Conservation (phyloP, 441 rosid species). For the Populus hybrid region DNA sequence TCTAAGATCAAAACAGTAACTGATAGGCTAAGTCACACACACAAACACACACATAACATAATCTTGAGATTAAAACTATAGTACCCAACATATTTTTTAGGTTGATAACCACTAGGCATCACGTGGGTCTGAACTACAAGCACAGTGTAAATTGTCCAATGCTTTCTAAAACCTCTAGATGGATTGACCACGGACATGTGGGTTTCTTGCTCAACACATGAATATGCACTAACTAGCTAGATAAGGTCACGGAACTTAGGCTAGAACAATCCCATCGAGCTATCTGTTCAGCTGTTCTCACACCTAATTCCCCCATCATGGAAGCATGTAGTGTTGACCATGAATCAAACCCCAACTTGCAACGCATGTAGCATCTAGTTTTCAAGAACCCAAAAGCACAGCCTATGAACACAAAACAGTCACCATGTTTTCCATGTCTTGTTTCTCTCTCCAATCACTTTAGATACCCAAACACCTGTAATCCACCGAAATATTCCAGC, state of each 20-base stretch:
- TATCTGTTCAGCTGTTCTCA: conserved; percentile 15
- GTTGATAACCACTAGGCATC: not conserved
- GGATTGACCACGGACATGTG: not conserved
- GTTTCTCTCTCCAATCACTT: conserved; percentile 5
- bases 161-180: not conserved
- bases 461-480: conserved; percentile 8
- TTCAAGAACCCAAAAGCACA: not conserved
- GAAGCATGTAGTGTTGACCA: not conserved
- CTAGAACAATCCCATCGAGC: conserved; percentile 25
- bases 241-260: not conserved
- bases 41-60: not conserved
- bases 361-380: not conserved
- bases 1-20: no score
- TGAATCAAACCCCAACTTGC: conserved; percentile 12
- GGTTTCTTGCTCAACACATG: not conserved
- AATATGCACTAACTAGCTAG: not conserved
- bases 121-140: not conserved
- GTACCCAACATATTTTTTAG: not conserved
- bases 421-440: not conserved
- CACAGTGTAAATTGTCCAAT: not conserved
- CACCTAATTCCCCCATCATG: conserved; percentile 18
- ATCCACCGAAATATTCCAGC: not conserved
- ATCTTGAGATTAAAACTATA: not conserved
- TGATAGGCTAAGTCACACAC: no score
- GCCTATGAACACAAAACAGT: not conserved